Evolutionary conservation across 2,329 filamentous ascomycete genomes (phyloP).

Genomic region (Colletotrichum viniferum): DNA sequence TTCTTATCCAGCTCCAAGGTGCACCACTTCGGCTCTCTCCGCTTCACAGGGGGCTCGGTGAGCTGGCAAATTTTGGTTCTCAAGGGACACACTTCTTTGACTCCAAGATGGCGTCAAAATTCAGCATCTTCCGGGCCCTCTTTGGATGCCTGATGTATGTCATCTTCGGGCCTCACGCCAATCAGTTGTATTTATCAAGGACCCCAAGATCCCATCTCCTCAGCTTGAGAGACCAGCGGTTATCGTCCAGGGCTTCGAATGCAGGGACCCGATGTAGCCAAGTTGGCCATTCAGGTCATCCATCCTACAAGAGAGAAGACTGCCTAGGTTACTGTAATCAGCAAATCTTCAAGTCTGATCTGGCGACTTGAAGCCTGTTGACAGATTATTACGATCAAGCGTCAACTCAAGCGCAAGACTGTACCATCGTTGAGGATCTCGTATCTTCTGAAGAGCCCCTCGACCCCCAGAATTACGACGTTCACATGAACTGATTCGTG

Average conservation of each 20-base stretch:
- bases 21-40: background rate
- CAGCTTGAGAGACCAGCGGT: background rate
- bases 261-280: no score
- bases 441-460: background rate
- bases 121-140: background rate
- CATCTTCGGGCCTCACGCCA: background rate
- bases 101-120: background rate
- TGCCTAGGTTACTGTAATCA: background rate
- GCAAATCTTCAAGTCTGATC: background rate
- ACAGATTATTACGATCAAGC: background rate
- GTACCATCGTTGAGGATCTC: background rate
- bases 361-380: background rate
- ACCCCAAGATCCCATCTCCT: background rate
- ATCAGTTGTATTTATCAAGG: background rate
- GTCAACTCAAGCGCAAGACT: background rate
- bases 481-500: background rate
- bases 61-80: background rate
- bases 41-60: background rate
- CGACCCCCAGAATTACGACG: background rate
- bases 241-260: background rate
- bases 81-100: background rate
- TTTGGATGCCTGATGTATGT: background rate
- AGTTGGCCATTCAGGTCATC: background rate
- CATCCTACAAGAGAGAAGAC: background rate
- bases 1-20: background rate